A percentile compares a stretch with the other conserved stretches of the same genome.
Evolutionary conservation across 495 filamentous ascomycete species (phyloP).

Genomic region (Xylaria curta): DNA sequence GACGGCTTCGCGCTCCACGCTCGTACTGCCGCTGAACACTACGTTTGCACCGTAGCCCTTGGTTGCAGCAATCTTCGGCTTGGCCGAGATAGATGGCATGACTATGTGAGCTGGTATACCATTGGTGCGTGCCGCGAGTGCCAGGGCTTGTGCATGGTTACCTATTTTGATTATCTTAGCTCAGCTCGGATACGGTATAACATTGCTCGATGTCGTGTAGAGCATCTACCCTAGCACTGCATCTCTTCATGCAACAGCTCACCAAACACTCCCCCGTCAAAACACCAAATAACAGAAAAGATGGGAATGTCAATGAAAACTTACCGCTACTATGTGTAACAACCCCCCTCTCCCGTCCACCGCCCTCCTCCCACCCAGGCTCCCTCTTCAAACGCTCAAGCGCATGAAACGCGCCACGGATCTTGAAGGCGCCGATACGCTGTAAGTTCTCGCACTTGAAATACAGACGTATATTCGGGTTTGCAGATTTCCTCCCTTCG

Average conservation of each 20-base stretch:
- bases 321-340: slow-evolving; percentile 90
- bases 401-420: slow-evolving; percentile 88
- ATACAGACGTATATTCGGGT: slow-evolving; percentile 74
- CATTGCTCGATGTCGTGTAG: background rate
- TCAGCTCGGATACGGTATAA: background rate
- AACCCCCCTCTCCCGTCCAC: slow-evolving; percentile 67
- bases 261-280: background rate
- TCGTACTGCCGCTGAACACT: slow-evolving; percentile 81
- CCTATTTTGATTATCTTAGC: slow-evolving; percentile 54
- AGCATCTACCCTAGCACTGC: background rate
- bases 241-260: background rate
- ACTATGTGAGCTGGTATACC: slow-evolving; percentile 75
- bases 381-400: slow-evolving; percentile 72
- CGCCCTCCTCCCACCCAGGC: slow-evolving; percentile 62
- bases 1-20: slow-evolving; percentile 79
- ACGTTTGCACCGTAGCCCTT: slow-evolving; percentile 76
- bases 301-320: slow-evolving; percentile 23
- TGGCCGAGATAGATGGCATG: slow-evolving; percentile 84
- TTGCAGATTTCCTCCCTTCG: slow-evolving; percentile 60
- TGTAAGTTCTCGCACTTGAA: slow-evolving; percentile 98
- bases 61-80: slow-evolving; percentile 86
- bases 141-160: slow-evolving; percentile 95
- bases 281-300: slow-evolving; percentile 10
- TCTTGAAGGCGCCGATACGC: slow-evolving; percentile 92
- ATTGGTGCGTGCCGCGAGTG: slow-evolving; percentile 76